Percentiles rank a stretch among this genome's conserved stretches.
Conservation (phyloP, 2,329 filamentous ascomycete species). For the Blastomyces percursus region DNA sequence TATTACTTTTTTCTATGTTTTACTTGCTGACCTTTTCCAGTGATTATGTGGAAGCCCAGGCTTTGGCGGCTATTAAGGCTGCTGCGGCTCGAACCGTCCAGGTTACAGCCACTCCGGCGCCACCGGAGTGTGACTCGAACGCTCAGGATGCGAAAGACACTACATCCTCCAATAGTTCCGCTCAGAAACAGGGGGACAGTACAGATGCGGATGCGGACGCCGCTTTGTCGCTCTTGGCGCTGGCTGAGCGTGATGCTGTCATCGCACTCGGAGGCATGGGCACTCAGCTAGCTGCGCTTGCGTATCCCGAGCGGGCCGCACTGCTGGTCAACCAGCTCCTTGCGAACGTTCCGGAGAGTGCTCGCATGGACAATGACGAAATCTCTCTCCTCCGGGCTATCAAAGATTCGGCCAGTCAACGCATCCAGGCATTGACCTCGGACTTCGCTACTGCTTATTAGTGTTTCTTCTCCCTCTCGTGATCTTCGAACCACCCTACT, state of each 20-base stretch:
- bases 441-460: neutral
- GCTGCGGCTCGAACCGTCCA: neutral
- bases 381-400: slow-evolving; percentile 23
- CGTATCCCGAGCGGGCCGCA: slow-evolving; percentile 16
- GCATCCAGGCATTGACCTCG: slow-evolving; percentile 19
- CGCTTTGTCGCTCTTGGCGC: slow-evolving; percentile 19
- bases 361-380: slow-evolving; percentile 21
- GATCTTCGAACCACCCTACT: neutral
- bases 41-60: slow-evolving; percentile 9
- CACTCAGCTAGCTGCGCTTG: slow-evolving; percentile 10
- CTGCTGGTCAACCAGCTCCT: slow-evolving; percentile 26
- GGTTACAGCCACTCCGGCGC: neutral
- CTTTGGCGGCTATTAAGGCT: neutral
- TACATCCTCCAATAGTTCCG: neutral
- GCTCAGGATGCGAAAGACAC: slow-evolving; percentile 3
- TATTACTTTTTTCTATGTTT: neutral
- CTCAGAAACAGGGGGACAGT: neutral
- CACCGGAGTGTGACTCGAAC: neutral
- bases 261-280: slow-evolving; percentile 24
- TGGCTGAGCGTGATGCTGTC: slow-evolving; percentile 24
- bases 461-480: neutral
- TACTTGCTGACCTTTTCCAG: neutral
- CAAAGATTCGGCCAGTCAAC: slow-evolving; percentile 23
- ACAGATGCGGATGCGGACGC: slow-evolving; percentile 14
- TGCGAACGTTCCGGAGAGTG: slow-evolving; percentile 18